Evolutionary conservation across 495 filamentous ascomycete genomes (phyloP), one percentile per base, ranked within the genome.

Genomic region (Neurospora sp.): DNA sequence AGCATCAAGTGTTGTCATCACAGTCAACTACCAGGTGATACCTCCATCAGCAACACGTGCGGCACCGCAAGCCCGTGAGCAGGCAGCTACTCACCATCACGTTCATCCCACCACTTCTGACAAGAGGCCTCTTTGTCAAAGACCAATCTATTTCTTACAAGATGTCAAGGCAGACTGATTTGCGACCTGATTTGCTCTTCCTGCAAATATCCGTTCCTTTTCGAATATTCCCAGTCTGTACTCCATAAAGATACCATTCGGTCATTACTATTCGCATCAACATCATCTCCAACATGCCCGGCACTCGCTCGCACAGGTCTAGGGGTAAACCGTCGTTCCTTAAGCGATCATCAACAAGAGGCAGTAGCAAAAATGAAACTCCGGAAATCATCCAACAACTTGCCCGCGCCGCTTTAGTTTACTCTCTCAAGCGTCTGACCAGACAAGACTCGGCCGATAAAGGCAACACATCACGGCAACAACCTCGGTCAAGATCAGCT

Each of bases 331-430:
- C 54, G 54, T 35, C 54, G 23, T 35, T 66, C 54, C 27, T 66
- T 18, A 66, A 37, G 27, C 54, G 54, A 37, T 66, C 54, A 18
- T 66, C 54, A 35, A 66, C 54, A 66, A 9, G 27, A 35, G 54
- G 54, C 54, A 66, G 54, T 27, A 66, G 27, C 54, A 66, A 66
- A 5, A 66, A 35, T 9, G 70, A 39, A 39, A 54, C 48, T 10
- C 75, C 77, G 18, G 77, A 79, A 40, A 71, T 79, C 42, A 66
- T 79, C 14, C 76, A 74, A 12, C 74, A 76, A 16, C 71, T 80
- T 23, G 76, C 76, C 71, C 76, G 76, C 20, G 77, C 76, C 5
- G 77, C 72, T n/a, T 76, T 80, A 1, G 70, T 77, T 4, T 80
- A 75, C 72, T 71, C 74, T 4, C 73, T 80, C 23, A 75, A 70